Conservation (phyloP, 345 rosid genomes). For the Pugionium dolabratum region DNA sequence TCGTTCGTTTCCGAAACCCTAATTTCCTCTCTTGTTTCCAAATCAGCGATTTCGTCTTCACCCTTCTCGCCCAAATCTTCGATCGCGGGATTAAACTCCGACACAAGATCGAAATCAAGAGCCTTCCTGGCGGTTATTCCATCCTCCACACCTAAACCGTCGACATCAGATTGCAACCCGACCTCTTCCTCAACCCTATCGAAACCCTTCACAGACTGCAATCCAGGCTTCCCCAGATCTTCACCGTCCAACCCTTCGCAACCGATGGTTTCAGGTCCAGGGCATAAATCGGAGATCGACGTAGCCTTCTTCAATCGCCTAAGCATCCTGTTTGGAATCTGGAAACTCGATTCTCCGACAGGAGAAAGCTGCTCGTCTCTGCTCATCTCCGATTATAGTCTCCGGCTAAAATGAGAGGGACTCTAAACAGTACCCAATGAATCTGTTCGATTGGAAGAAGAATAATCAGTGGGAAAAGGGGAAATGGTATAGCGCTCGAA, state of each 20-base stretch:
- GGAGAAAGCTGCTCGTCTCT: conserved; percentile 52
- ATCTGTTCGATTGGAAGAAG: conserved; percentile 4
- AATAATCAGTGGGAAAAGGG: conserved; percentile 5
- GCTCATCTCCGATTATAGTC: conserved; percentile 45
- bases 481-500: not conserved
- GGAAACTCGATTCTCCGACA: conserved; percentile 46
- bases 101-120: conserved; percentile 49
- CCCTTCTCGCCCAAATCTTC: conserved; percentile 38
- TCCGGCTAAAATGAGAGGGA: not conserved
- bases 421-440: not conserved
- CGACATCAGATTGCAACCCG: conserved; percentile 39
- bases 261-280: conserved; percentile 31
- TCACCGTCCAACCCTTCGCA: conserved; percentile 10
- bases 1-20: conserved; percentile 23
- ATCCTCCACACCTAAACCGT: conserved; percentile 36
- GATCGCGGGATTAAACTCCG: conserved; percentile 43
- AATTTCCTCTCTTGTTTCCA: conserved; percentile 20
- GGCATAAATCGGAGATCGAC: conserved; percentile 26
- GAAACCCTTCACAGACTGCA: conserved; percentile 28
- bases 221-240: conserved; percentile 34
- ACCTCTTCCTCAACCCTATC: conserved; percentile 41
- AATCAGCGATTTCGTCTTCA: conserved; percentile 35
- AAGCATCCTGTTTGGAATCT: conserved; percentile 52
- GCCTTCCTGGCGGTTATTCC: conserved; percentile 43
- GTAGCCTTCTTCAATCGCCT: conserved; percentile 65